Conservation (phyloP, 331 rosid genomes). For the Malus hybrid region DNA sequence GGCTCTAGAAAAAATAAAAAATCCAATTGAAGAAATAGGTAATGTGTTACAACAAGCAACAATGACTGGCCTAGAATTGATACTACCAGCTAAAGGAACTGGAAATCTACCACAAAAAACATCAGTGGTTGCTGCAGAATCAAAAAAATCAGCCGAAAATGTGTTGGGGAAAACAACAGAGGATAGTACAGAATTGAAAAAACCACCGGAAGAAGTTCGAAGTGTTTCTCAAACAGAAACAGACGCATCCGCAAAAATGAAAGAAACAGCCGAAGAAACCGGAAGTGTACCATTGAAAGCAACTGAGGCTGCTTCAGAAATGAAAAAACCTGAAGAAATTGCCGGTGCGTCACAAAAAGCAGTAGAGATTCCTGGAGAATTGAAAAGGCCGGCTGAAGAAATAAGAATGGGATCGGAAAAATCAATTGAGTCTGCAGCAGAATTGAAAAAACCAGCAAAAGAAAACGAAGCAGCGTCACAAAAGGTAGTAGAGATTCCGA, state of each 20-base stretch:
- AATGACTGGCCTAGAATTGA: neutral
- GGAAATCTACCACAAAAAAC: neutral
- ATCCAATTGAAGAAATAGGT: neutral
- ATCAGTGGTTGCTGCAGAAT: neutral
- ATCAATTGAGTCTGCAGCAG: neutral
- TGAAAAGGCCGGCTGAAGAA: neutral
- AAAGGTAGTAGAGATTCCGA: neutral
- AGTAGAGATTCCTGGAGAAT: neutral
- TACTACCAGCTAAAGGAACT: neutral
- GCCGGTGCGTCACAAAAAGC: neutral
- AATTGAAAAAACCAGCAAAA: neutral
- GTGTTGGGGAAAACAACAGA: neutral
- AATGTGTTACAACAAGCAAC: neutral
- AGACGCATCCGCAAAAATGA: too few relatives aligned
- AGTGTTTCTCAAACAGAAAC: neutral
- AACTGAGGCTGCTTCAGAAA: neutral
- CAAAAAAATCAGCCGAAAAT: neutral
- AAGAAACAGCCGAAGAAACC: neutral
- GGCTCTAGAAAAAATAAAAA: neutral
- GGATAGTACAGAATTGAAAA: neutral
- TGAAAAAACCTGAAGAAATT: neutral
- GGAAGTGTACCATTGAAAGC: neutral
- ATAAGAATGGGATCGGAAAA: neutral
- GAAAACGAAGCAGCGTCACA: neutral
- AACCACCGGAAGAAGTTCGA: neutral